Conservation (phyloP, 371 early-diverging fungal genomes). For the Basidiobolus meristosporus region DNA sequence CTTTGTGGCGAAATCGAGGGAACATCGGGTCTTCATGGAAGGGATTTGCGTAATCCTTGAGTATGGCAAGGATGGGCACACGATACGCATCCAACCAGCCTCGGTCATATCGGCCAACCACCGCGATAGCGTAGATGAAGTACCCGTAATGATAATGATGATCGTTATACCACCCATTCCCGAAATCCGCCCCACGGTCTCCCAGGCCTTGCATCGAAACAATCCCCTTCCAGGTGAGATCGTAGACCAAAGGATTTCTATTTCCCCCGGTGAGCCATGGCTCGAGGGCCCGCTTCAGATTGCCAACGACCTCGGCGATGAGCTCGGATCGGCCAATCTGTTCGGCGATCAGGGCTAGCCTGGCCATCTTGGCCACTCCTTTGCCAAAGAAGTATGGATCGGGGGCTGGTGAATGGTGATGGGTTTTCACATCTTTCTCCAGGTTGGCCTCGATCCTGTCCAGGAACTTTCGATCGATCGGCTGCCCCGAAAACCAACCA, state of each 20-base stretch:
- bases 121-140: constrained; percentile 34
- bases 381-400: constrained; percentile 63
- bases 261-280: constrained; percentile 34
- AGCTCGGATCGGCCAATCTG: constrained; percentile 19
- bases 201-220: constrained; percentile 21
- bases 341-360: constrained; percentile 32
- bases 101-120: constrained; percentile 38
- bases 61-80: constrained; percentile 16
- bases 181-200: constrained; percentile 21
- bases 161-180: constrained; percentile 41
- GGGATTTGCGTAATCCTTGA: constrained; percentile 50
- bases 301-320: constrained; percentile 12
- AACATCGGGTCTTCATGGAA: constrained; percentile 24
- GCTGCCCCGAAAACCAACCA: constrained; percentile 14
- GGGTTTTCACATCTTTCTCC: constrained; percentile 14
- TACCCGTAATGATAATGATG: constrained; percentile 75
- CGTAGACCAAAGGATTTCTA: constrained; percentile 33
- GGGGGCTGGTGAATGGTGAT: constrained; percentile 16
- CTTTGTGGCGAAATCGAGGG: constrained; percentile 43
- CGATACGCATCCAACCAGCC: constrained; percentile 17
- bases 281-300: constrained; percentile 19
- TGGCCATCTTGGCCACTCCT: constrained; percentile 37
- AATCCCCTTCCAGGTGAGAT: constrained; percentile 39
- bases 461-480: constrained; percentile 9
- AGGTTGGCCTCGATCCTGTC: constrained; percentile 15